Evolutionary conservation across 73 alveolate species (phyloP).

Genomic region (Paramecium bursaria): DNA sequence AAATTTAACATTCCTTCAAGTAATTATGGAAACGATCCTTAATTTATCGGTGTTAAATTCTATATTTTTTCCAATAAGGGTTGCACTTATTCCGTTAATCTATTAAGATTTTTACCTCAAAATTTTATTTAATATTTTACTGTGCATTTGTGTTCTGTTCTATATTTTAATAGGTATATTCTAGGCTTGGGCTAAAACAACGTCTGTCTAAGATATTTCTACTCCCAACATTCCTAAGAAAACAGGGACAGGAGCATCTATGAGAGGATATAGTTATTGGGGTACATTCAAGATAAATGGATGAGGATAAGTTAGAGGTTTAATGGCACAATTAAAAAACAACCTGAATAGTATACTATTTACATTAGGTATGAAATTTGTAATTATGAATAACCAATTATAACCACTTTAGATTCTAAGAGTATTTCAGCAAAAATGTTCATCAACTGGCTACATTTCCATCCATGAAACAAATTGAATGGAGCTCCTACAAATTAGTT

Average conservation of each 20-base stretch:
- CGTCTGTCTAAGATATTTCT: too few species aligned
- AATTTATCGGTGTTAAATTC: too few species aligned
- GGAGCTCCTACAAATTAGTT: constrained; percentile 30
- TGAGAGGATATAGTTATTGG: background rate
- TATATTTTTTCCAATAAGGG: too few species aligned
- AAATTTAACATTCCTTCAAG: too few species aligned
- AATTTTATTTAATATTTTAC: too few species aligned
- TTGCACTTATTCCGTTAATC: too few species aligned
- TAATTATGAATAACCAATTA: background rate
- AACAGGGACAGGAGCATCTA: constrained; percentile 61
- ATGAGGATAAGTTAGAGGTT: constrained; percentile 50
- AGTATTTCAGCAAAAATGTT: background rate
- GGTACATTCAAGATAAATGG: constrained; percentile 39
- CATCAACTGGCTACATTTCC: background rate
- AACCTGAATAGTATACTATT: background rate
- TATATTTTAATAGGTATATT: too few species aligned
- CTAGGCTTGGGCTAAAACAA: too few species aligned
- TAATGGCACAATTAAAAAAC: background rate
- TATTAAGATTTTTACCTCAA: too few species aligned
- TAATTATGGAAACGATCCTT: too few species aligned
- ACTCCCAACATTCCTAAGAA: constrained; percentile 41
- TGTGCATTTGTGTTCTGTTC: too few species aligned
- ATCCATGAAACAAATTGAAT: constrained; percentile 4
- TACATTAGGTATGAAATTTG: constrained; percentile 33
- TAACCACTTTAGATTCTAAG: constrained; percentile 27